Conservation (phyloP, 2,329 filamentous ascomycete genomes). For the Aspergillus sp. region DNA sequence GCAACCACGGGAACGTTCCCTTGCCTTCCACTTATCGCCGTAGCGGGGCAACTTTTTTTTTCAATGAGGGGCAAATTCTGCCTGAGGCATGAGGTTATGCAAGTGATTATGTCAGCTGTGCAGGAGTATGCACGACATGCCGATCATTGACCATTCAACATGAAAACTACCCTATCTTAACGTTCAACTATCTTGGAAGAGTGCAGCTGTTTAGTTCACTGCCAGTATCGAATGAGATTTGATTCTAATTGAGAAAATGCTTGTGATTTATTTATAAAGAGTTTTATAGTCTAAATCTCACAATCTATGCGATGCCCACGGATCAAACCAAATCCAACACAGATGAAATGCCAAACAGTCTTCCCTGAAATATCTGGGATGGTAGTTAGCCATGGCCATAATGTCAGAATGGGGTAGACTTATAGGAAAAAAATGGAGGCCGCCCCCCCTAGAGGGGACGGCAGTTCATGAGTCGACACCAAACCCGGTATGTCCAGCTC, state of each 20-base stretch:
- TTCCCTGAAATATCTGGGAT: neutral
- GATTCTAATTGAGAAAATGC: too few species aligned
- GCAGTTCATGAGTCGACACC: conserved; percentile 15
- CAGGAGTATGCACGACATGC: neutral
- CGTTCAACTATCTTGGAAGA: neutral
- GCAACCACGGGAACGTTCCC: conserved; percentile 25
- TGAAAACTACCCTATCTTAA: neutral
- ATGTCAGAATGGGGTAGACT: conserved; percentile 18
- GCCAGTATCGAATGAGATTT: too few species aligned
- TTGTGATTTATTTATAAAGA: too few species aligned
- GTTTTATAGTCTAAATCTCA: too few species aligned
- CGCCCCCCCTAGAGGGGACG: conserved; percentile 24
- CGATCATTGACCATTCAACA: neutral
- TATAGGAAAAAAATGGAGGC: conserved; percentile 34
- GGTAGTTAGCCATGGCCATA: conserved; percentile 26
- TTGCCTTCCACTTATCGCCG: conserved; percentile 15
- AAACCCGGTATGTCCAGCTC: conserved; percentile 11
- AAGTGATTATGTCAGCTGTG: neutral
- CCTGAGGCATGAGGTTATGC: too few species aligned
- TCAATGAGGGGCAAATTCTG: conserved; percentile 13
- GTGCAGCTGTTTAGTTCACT: too few species aligned
- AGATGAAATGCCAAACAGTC: too few species aligned
- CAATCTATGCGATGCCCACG: too few species aligned
- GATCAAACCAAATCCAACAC: too few species aligned
- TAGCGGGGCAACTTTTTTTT: conserved; percentile 17